A percentile compares a stretch with the other conserved stretches of the same genome.
Conservation (phyloP, 2,329 filamentous ascomycete species). For the Raffaelea ambrosiae region DNA sequence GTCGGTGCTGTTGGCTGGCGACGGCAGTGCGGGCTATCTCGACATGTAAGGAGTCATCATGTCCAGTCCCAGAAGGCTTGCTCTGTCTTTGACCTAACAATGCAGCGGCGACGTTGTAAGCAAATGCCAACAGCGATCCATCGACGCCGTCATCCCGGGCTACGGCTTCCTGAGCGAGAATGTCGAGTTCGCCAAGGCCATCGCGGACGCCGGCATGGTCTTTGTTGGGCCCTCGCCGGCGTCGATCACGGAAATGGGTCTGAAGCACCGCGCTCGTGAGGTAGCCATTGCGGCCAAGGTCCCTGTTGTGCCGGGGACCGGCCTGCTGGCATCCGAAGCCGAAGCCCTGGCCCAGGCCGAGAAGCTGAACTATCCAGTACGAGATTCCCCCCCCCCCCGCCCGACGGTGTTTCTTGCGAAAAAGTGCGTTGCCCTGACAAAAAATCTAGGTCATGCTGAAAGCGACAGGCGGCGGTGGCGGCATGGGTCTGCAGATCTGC, state of each 20-base stretch:
- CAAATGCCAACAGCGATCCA: slow-evolving; percentile 3
- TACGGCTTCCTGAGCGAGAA: slow-evolving; percentile 10
- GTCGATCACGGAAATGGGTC: slow-evolving; percentile 2
- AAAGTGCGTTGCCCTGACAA: background rate
- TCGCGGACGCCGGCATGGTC: slow-evolving; percentile 16
- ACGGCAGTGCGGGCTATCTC: slow-evolving; percentile 6
- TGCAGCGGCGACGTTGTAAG: slow-evolving; percentile 11
- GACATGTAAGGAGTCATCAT: background rate
- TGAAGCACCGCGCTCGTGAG: slow-evolving; percentile 7
- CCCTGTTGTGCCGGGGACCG: slow-evolving; percentile 28
- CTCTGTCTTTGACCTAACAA: background rate
- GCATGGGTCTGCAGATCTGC: slow-evolving; percentile 40
- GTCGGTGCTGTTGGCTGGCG: slow-evolving; percentile 11
- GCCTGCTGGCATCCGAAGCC: slow-evolving; percentile 10
- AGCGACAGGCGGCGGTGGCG: slow-evolving; percentile 53
- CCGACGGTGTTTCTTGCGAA: background rate
- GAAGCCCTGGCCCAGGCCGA: slow-evolving; percentile 44
- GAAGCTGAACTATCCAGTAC: slow-evolving; percentile 26
- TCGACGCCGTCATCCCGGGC: slow-evolving; percentile 7
- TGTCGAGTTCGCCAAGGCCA: slow-evolving; percentile 1
- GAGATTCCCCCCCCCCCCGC: background rate
- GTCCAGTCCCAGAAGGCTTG: background rate
- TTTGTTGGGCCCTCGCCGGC: slow-evolving; percentile 5
- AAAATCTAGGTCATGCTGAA: slow-evolving; percentile 44
- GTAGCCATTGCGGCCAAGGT: slow-evolving; percentile 29